Evolutionary conservation across 1,284 basidiomycete species (phyloP).

Genomic region (Hymenochaete sp.): DNA sequence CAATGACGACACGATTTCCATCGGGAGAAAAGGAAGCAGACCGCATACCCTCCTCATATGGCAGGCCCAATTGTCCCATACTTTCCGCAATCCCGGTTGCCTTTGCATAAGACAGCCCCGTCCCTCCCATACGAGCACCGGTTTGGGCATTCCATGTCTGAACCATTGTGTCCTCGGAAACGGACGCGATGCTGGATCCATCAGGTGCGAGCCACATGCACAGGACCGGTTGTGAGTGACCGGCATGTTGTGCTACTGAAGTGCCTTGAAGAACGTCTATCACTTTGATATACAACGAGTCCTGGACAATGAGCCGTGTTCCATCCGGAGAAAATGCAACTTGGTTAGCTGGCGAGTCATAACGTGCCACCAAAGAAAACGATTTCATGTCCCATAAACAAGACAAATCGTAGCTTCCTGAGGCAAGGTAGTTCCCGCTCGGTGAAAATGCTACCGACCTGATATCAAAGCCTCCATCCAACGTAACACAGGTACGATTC

Average conservation of each 20-base stretch:
- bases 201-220: conserved; percentile 10
- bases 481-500: not conserved
- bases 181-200: conserved; percentile 1
- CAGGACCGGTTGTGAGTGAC: not conserved
- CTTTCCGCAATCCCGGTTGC: too few species aligned
- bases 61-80: too few species aligned
- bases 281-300: too few species aligned
- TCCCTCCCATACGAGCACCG: too few species aligned
- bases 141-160: conserved; percentile 3
- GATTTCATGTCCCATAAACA: too few species aligned
- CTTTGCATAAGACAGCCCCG: too few species aligned
- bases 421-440: not conserved
- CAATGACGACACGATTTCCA: conserved; percentile 7
- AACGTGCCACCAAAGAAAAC: too few species aligned
- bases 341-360: too few species aligned
- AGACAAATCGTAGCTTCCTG: conserved; percentile 62
- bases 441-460: not conserved
- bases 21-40: conserved; percentile 13
- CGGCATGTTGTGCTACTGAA: too few species aligned
- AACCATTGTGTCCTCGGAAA: not conserved
- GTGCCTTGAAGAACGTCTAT: too few species aligned
- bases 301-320: too few species aligned
- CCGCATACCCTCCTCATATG: too few species aligned
- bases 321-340: conserved; percentile 54
- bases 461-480: not conserved